phyloP scores from a whole-genome alignment of 2,329 filamentous ascomycete species.

The Berkeleyomyces rouxiae region DNA sequence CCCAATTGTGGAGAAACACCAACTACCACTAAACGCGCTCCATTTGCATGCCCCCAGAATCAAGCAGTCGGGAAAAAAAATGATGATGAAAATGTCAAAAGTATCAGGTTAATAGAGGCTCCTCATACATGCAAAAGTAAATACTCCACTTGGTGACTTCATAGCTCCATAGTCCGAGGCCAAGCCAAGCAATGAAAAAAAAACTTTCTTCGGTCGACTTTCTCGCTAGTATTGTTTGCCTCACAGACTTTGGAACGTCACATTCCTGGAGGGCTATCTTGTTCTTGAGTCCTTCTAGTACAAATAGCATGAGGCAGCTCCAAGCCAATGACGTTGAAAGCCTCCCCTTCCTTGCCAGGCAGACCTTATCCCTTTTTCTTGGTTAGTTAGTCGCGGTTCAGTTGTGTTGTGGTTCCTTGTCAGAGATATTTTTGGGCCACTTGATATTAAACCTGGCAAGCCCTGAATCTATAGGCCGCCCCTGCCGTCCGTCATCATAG shows the following conservation, averaged over 20 bases:
- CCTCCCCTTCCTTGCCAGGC: not conserved
- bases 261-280: not conserved
- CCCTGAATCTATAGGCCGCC: not conserved
- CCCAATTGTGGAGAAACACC: not conserved
- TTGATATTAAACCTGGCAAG: not conserved
- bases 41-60: not conserved
- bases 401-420: not conserved
- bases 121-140: not conserved
- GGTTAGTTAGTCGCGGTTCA: not conserved
- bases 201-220: not conserved
- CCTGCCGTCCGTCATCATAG: not conserved
- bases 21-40: not conserved
- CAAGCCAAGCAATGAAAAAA: not conserved
- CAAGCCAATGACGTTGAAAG: not conserved
- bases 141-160: slow-evolving; percentile 2
- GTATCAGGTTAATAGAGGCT: not conserved
- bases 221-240: not conserved
- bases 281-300: not conserved
- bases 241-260: not conserved
- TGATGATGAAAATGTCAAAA: not conserved
- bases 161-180: not conserved
- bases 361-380: not conserved
- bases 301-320: not conserved
- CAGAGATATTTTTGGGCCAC: not conserved
- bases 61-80: not conserved